Evolutionary conservation across 345 rosid genomes (phyloP), one percentile per base, ranked within the genome.

Genomic region (Eucalyptus virginea): DNA sequence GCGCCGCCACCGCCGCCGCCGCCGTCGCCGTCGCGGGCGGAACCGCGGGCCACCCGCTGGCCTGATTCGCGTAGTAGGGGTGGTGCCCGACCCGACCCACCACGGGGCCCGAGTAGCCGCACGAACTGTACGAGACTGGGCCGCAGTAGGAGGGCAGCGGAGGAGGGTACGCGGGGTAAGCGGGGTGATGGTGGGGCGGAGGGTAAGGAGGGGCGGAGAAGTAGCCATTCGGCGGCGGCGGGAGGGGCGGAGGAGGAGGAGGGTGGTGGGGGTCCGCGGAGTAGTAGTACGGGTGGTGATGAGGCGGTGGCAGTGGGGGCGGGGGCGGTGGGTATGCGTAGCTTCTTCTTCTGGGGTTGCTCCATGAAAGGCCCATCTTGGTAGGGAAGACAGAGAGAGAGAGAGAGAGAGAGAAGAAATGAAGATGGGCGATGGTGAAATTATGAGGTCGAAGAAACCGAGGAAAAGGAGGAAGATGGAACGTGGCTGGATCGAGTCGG

Each of bases 301-400:
- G 92, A 34, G 91, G 91, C 51, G 90, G 58, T 48, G 88, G 85
- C 49, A 48, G 49, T 11, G 12, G 49, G 49, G 49, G 49, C 49
- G 49, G 49, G 49, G 91, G 91, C 51, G 90, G 58, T 48, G 88
- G 87, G 49, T 88, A 89, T 21, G 88, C 28, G 87, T 94, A 81
- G 89, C 87, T 92, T 91, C 99, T 94, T 88, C 99, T 93, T 42
- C 98, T 52, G 81, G 65, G 90, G 89, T 88, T 95, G 94, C 96
- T 96, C 91, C 92, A 95, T 65, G 98, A 96, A 92, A 95, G 92
- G 30, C 99, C 98, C 99, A 95, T 97, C 69, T 88, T 60, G 28
- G 42, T 18, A 34, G 44, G 44, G 44, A 37, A 86, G 47, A 11
- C 58, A 28, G 80, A 77, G 47, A 51, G 8, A 83, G n/a, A 32